phyloP scores from a whole-genome alignment of 192 early-diverging fungal genomes.

The Podila epigama region DNA sequence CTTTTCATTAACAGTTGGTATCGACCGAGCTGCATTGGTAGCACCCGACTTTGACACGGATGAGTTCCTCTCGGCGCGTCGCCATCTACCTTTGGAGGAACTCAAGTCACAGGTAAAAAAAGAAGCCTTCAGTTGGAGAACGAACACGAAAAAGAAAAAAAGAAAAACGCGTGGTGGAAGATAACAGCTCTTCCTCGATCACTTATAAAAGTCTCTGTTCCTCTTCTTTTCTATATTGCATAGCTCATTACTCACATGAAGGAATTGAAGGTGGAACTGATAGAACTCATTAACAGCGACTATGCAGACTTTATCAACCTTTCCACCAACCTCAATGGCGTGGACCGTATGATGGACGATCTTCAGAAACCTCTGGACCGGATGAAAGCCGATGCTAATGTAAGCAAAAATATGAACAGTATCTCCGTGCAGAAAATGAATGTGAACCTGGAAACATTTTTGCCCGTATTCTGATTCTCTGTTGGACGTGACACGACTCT shows the following conservation, averaged over 20 bases:
- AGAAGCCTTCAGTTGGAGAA: no score
- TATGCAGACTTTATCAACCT: constrained; percentile 85
- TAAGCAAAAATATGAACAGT: constrained; percentile 20
- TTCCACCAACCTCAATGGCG: constrained; percentile 79
- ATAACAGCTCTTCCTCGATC: neutral
- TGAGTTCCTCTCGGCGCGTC: constrained; percentile 66
- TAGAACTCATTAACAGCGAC: constrained; percentile 81
- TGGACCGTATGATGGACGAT: constrained; percentile 70
- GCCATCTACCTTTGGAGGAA: constrained; percentile 71
- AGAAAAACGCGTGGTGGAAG: neutral
- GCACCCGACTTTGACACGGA: constrained; percentile 64
- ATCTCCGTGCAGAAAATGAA: no score
- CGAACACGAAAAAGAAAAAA: no score
- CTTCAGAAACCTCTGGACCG: constrained; percentile 64
- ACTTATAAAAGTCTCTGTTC: neutral
- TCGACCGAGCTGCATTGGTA: constrained; percentile 52
- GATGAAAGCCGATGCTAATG: constrained; percentile 68
- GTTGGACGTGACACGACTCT: no score
- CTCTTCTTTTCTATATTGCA: neutral
- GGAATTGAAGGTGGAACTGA: constrained; percentile 73
- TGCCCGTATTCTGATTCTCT: no score
- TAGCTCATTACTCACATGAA: constrained; percentile 66
- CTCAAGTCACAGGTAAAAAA: constrained; percentile 58
- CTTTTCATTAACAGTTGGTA: constrained; percentile 39
- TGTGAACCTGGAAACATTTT: no score